Base-by-base conservation (phyloP, 2,329 filamentous ascomycete species). In the Stromatinia cepivora region DNA sequence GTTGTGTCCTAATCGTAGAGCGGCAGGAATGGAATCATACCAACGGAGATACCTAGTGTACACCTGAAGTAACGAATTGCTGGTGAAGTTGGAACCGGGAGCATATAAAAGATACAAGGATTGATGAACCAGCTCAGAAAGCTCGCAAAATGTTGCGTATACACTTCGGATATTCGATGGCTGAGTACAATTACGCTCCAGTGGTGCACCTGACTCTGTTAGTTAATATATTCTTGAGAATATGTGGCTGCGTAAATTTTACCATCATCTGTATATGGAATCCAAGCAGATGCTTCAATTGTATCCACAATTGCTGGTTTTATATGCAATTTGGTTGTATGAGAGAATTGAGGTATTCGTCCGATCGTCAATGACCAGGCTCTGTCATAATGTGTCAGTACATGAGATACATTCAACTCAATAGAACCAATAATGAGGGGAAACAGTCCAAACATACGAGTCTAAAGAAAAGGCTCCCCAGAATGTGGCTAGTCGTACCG, bases 71-170 rank as follows among this genome's bases (percentile, higher is more conserved):
- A 93, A 80, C 52, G 87, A 86, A 52, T 85, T 84, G 72, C 88
- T 88, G 0, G 87, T 90, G 57, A 92, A 82, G 7, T 86, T 86
- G 68, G 85, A 84, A 20, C 86, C 87, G 0, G 91, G 90, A 5
- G 90, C 89, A 76, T 92, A 90, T n/a, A 92, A 84, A 52, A 90
- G 85, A 76, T 76, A 78, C 31, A 75, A 50, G n/a, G 70, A 78
- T 81, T 90, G 86, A 77, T 92, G 91, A 1, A 92, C 87, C 1
- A 93, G 85, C 79, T 92, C 90, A 71, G 89, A 92, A 64, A 93
- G 83, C 75, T 90, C 87, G 75, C 88, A 90, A 73, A 92, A 89
- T 72, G 89, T 87, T 78, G 87, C 88, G 77, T 87, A 89, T 8
- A 90, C 86, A 1, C 88, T 89, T 34, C 89, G 83, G 45, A 92